phyloP scores from a whole-genome alignment of 2,329 filamentous ascomycete genomes.

The Rhexocercosporidium sp. region DNA sequence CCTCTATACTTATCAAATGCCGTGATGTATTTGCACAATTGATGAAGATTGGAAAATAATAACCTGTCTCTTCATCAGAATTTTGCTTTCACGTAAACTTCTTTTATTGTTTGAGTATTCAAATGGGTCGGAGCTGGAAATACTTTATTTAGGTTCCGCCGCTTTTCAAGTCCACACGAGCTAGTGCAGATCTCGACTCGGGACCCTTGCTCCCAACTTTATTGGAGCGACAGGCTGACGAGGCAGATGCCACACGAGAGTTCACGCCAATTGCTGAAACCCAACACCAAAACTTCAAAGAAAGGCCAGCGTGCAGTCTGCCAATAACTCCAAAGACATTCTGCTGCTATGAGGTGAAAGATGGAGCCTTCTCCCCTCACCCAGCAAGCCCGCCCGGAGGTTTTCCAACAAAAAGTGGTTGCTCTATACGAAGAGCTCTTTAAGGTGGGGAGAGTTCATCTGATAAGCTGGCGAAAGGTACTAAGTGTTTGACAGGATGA shows the following conservation, averaged over 20 bases:
- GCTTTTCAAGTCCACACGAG: not conserved
- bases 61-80: not conserved
- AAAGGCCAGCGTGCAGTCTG: not conserved
- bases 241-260: slow-evolving; percentile 10
- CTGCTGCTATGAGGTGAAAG: slow-evolving; percentile 40
- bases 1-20: too few species aligned
- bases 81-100: not conserved
- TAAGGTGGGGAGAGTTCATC: slow-evolving; percentile 56
- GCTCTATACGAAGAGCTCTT: slow-evolving; percentile 87
- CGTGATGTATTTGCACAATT: too few species aligned
- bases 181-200: slow-evolving; percentile 18
- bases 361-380: slow-evolving; percentile 95
- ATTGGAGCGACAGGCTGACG: slow-evolving; percentile 16
- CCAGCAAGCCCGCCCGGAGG: slow-evolving; percentile 86
- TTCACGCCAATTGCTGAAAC: slow-evolving; percentile 11
- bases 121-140: not conserved
- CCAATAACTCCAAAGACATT: not conserved
- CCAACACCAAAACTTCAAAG: slow-evolving; percentile 10
- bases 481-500: slow-evolving; percentile 56
- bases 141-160: not conserved
- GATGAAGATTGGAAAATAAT: too few species aligned
- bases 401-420: slow-evolving; percentile 93
- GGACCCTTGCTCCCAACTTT: slow-evolving; percentile 9
- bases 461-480: slow-evolving; percentile 10
- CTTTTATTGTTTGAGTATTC: not conserved